phyloP scores from a whole-genome alignment of 2,329 filamentous ascomycete genomes.

The Zasmidium citrigriseum region DNA sequence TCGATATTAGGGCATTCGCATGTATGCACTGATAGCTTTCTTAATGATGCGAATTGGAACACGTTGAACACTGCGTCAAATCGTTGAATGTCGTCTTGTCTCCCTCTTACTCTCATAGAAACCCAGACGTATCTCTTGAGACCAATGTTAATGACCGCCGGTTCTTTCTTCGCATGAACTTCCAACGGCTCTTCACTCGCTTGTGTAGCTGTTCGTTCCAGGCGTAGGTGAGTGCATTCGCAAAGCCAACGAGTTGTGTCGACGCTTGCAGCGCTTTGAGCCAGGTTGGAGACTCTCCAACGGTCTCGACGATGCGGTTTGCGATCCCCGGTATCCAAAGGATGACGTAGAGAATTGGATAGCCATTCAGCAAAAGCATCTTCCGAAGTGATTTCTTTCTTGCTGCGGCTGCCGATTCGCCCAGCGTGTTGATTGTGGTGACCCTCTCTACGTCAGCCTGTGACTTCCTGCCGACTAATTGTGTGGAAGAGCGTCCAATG shows the following conservation, averaged over 20 bases:
- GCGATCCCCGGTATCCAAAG: constrained; percentile 38
- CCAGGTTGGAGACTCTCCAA: constrained; percentile 18
- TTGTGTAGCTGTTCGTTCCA: constrained; percentile 21
- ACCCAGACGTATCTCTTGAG: neutral
- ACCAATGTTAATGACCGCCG: neutral
- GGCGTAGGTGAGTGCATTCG: constrained; percentile 22
- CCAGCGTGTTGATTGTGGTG: neutral
- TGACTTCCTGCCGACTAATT: neutral
- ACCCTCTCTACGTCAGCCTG: neutral
- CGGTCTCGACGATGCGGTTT: constrained; percentile 19
- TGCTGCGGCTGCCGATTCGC: neutral
- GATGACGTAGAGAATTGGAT: constrained; percentile 36
- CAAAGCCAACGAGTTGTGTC: constrained; percentile 22
- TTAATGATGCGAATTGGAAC: neutral
- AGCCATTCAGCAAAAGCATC: constrained; percentile 38
- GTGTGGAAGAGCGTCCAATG: neutral
- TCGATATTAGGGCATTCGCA: neutral
- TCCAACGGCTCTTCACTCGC: neutral
- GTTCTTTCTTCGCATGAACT: neutral
- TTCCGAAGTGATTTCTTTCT: constrained; percentile 18
- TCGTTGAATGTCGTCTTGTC: too few relatives aligned
- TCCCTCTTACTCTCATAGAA: neutral
- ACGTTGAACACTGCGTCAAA: too few relatives aligned
- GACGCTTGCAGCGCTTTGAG: constrained; percentile 21
- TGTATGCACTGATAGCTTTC: neutral